Base-by-base conservation (phyloP, 345 rosid species). In the Hypericum androsaemum region DNA sequence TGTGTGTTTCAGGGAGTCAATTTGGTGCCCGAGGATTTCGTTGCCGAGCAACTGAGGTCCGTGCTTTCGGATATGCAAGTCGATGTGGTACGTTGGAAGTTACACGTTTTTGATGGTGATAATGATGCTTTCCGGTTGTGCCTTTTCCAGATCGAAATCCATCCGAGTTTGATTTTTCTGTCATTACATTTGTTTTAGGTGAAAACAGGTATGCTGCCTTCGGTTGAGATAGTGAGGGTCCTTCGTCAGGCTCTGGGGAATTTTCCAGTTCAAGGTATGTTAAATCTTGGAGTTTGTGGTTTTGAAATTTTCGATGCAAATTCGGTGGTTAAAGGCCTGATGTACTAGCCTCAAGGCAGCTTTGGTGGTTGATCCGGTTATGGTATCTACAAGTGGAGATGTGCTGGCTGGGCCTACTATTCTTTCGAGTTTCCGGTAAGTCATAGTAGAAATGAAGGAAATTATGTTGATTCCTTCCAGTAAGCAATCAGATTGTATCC, bases 321-420 rank as follows among this genome's bases (percentile, higher is more conserved):
- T 22, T 22, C 32, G 4, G 32, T 22, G 32, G 32, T 22, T 22
- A 22, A 4, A 22, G 60, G 16, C 61, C 37, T 67, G 61, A 37
- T 61, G 47, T 54, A 41, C 69, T 74, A 69, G 67, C 67, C 66
- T 72, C 69, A 81, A 74, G 78, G 78, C 60, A 92, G 97, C 94
- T 80, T 67, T 92, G 58, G 98, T 90, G 58, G 86, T 88, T 74
- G 98, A 90, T 81, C 98, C 96, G 32, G 98, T 88, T 52, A 84
- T 90, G 96, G 95, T 88, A 47, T 90, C 98, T 43, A 88, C 96
- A 7, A 87, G 94, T 68, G 98, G 98, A 39, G 94, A 92, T 53
- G 84, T 81, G 61, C 73, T 88, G 10, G 89, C 92, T 8, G 85
- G 78, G 63, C 80, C 98, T 61, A 79, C 94, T 44, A 59, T 85